phyloP scores from a whole-genome alignment of 768 basidiomycete genomes.

The Boletus eberwhitei region DNA sequence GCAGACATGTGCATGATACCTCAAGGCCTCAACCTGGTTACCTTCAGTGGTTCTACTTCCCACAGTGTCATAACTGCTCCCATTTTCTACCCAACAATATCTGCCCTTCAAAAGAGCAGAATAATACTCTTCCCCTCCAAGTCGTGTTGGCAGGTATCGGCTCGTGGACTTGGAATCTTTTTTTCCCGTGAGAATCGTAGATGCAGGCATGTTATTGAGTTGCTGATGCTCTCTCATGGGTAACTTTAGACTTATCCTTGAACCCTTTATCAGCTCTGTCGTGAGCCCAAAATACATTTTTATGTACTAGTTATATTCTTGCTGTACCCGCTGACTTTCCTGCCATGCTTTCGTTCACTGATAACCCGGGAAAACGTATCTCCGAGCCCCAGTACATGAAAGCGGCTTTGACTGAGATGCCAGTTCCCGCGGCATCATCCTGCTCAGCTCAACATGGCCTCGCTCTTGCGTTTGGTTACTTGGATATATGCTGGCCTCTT shows the following conservation, averaged over 20 bases:
- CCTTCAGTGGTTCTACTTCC: too few relatives aligned
- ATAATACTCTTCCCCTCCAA: not conserved
- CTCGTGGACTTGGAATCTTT: not conserved
- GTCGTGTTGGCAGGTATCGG: not conserved
- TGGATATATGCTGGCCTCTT: slow-evolving; percentile 4
- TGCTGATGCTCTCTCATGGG: not conserved
- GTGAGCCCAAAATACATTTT: not conserved
- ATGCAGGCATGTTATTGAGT: not conserved
- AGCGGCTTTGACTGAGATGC: not conserved
- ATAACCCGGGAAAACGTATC: slow-evolving; percentile 7
- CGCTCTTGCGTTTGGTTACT: slow-evolving; percentile 6
- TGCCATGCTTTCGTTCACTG: slow-evolving; percentile 1
- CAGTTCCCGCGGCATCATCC: not conserved
- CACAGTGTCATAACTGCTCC: too few relatives aligned
- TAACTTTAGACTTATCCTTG: slow-evolving; percentile 3
- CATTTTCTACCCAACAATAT: not conserved
- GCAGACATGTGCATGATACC: too few relatives aligned
- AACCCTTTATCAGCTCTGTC: not conserved
- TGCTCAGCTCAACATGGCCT: not conserved
- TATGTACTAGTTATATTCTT: not conserved
- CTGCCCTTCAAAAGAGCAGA: not conserved
- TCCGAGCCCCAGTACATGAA: slow-evolving; percentile 1
- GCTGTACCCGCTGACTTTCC: slow-evolving; percentile 5
- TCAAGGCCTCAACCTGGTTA: too few relatives aligned
- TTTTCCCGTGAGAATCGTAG: not conserved